Conservation (phyloP, 352 stramenopile genomes). For the Saprolegnia diclina region DNA sequence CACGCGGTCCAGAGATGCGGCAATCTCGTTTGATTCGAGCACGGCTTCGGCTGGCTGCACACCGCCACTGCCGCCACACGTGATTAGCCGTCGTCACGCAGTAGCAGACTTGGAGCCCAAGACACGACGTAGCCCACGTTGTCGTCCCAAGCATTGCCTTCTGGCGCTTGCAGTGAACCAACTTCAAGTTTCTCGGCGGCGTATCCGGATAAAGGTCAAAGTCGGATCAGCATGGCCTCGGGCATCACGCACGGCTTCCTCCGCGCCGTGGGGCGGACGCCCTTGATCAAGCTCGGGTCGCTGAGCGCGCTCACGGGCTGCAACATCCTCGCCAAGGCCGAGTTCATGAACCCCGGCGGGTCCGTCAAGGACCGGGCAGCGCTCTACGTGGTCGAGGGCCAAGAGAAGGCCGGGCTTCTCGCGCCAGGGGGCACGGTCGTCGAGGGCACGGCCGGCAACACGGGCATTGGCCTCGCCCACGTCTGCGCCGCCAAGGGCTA, state of each 20-base stretch:
- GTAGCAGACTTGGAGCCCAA: no score
- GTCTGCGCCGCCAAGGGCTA: conserved; percentile 31
- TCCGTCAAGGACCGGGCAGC: conserved; percentile 87
- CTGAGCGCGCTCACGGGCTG: conserved; percentile 50
- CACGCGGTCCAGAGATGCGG: no score
- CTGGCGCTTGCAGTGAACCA: not conserved
- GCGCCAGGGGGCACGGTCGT: conserved; percentile 91
- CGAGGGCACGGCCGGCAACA: conserved; percentile 95
- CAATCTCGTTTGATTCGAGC: no score
- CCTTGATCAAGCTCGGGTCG: conserved; percentile 89
- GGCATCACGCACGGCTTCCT: conserved; percentile 27
- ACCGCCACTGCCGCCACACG: no score
- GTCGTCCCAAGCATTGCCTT: no score
- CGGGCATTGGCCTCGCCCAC: conserved; percentile 92
- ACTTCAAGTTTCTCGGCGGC: not conserved
- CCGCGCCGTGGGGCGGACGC: conserved; percentile 87
- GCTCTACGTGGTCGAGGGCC: conserved; percentile 84
- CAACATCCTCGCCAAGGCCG: conserved; percentile 91
- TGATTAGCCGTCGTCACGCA: no score
- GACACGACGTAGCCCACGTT: no score
- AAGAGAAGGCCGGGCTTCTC: conserved; percentile 80
- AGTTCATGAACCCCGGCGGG: conserved; percentile 92
- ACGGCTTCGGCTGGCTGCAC: no score
- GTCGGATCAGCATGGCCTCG: not conserved
- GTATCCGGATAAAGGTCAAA: conserved; percentile 2